A percentile compares a stretch with the other conserved stretches of the same genome.
Conservation (phyloP, 1,284 basidiomycete species). For the Gomphus bonarii region DNA sequence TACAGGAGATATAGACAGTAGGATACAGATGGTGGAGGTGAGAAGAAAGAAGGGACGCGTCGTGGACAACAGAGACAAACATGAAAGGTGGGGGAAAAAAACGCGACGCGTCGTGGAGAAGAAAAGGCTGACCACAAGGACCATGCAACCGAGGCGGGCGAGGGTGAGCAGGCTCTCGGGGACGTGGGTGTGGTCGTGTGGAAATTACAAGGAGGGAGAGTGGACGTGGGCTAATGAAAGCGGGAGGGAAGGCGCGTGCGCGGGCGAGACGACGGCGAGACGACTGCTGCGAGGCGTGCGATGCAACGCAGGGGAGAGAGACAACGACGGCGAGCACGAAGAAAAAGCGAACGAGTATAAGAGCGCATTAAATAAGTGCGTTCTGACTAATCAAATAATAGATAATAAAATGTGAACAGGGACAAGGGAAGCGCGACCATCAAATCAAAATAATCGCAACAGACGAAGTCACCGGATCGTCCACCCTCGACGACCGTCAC, state of each 20-base stretch:
- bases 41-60: conserved; percentile 15
- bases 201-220: conserved; percentile 22
- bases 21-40: conserved; percentile 22
- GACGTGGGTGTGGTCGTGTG: background rate
- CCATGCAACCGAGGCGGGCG: background rate
- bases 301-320: conserved; percentile 17
- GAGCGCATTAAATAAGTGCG: conserved; percentile 2
- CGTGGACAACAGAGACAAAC: conserved; percentile 8
- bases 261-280: conserved; percentile 16
- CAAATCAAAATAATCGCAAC: conserved; percentile 8
- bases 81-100: conserved; percentile 2
- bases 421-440: conserved; percentile 11
- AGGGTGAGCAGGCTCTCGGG: background rate
- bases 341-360: conserved; percentile 19
- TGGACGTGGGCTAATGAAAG: conserved; percentile 16
- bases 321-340: conserved; percentile 21
- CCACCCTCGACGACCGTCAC: conserved; percentile 12
- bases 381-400: background rate
- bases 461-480: conserved; percentile 6
- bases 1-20: conserved; percentile 13
- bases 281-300: no score
- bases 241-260: conserved; percentile 21
- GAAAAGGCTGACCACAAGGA: background rate
- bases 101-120: conserved; percentile 9
- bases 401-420: conserved; percentile 8